Base-by-base conservation (phyloP, 768 basidiomycete species). In the Trametes meyenii region DNA sequence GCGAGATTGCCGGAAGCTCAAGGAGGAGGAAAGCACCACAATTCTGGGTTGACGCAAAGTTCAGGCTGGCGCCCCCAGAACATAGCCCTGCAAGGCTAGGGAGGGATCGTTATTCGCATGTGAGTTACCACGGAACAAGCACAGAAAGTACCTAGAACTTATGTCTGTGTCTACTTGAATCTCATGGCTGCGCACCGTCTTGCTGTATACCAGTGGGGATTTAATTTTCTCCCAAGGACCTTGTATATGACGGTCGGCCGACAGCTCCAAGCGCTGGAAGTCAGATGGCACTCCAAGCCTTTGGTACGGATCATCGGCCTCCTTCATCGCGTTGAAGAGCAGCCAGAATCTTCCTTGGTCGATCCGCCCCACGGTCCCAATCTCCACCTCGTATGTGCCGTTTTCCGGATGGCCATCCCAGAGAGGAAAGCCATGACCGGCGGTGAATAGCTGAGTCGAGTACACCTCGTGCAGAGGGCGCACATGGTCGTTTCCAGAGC, bases 341-440 rank as follows among this genome's bases (percentile, higher is more conserved):
- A 51, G 52, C 29, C 42, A 50, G 40, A 63, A 59, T 24, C 24
- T 23, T 0, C 63, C 63, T 3, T 44, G 17, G 17, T 45, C 39
- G n/a, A 64, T 19, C 19, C 38, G 48, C 3, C 63, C 63, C 33
- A 64, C 63, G 33, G 59, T 58, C 14, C 63, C 63, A 16, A 64
- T 40, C 24, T 52, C 44, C 13, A 64, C 21, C 43, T 64, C 63
- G 19, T 39, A 23, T 3, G 16, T 14, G 1, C 53, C 21, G 26
- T 46, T n/a, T 26, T 39, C 42, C 21, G 54, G 58, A 13, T 60
- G 46, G 2, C 55, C 58, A 19, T 45, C 36, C 63, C 63, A 64
- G 26, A 64, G 52, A 0, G 63, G 63, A 19, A 49, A 55, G 23
- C 60, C 60, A 13, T 55, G 38, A 16, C 54, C 53, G 33, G 36